A percentile compares a stretch with the other conserved stretches of the same genome.
phyloP scores from a whole-genome alignment of 805 yeast genomes.

The Grigorovia yakushimaensis region DNA sequence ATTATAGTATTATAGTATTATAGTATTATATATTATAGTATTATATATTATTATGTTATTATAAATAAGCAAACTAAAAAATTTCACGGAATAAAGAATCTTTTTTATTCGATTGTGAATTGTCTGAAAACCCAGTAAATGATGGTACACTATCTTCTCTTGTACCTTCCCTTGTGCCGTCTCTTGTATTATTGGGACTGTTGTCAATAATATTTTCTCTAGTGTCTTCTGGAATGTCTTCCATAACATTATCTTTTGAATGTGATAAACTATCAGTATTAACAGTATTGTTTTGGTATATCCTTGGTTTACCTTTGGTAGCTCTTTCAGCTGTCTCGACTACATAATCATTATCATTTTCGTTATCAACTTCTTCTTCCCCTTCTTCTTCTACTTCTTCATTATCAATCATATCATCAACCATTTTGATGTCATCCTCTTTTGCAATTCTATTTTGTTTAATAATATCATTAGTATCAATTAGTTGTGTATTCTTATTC shows the following conservation, averaged over 20 bases:
- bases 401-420: background rate
- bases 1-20: no score
- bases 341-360: background rate
- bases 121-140: conserved; percentile 24
- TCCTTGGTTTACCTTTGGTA: conserved; percentile 3
- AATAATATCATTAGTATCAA: background rate
- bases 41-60: background rate
- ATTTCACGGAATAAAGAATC: conserved; percentile 11
- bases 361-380: background rate
- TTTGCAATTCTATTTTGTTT: conserved; percentile 2
- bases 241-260: conserved; percentile 9
- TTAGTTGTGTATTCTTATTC: background rate
- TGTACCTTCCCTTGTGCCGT: background rate
- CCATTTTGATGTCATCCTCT: background rate
- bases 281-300: background rate
- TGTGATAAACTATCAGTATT: background rate
- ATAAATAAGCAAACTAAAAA: conserved; percentile 8
- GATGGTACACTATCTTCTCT: conserved; percentile 7
- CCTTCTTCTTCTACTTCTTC: background rate
- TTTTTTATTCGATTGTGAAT: conserved; percentile 13
- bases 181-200: background rate
- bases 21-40: background rate
- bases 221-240: background rate
- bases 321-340: conserved; percentile 1
- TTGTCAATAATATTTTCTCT: background rate